phyloP scores from a whole-genome alignment of 495 filamentous ascomycete species.

The Durotheca rogersii region DNA sequence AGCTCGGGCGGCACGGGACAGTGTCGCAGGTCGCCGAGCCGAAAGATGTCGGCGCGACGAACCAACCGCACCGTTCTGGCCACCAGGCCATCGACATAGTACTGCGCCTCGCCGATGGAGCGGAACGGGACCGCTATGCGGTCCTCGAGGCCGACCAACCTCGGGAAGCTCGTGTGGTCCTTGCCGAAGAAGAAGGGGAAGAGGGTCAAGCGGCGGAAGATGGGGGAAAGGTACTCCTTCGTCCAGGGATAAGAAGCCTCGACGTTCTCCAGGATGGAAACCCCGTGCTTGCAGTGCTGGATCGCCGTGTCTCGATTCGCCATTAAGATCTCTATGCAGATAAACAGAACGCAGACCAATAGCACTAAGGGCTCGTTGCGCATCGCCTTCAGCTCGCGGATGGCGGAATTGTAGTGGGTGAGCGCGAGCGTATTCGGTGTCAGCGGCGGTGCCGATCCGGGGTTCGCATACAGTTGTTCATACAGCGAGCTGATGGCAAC shows the following conservation, averaged over 20 bases:
- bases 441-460: constrained; percentile 19
- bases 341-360: constrained; percentile 58
- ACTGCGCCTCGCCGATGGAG: constrained; percentile 20
- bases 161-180: constrained; percentile 21
- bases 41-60: constrained; percentile 30
- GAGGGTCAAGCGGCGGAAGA: constrained; percentile 45
- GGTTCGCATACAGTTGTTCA: constrained; percentile 31
- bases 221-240: constrained; percentile 44
- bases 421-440: constrained; percentile 44
- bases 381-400: constrained; percentile 42
- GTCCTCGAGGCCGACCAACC: constrained; percentile 22
- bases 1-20: constrained; percentile 14
- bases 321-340: constrained; percentile 59
- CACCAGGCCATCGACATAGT: constrained; percentile 28
- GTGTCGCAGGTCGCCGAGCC: constrained; percentile 15
- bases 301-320: constrained; percentile 49
- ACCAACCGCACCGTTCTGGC: constrained; percentile 34
- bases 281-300: constrained; percentile 45
- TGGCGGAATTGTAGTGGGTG: constrained; percentile 57
- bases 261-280: constrained; percentile 37
- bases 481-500: constrained; percentile 58
- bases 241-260: constrained; percentile 34
- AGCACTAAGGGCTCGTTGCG: constrained; percentile 50
- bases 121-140: constrained; percentile 14
- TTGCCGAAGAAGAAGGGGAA: constrained; percentile 38